These are phyloP conservation scores for Ustilago tritici DNA, from an alignment of 1,284 basidiomycete genomes.

Conservation along the genomic window DNA sequence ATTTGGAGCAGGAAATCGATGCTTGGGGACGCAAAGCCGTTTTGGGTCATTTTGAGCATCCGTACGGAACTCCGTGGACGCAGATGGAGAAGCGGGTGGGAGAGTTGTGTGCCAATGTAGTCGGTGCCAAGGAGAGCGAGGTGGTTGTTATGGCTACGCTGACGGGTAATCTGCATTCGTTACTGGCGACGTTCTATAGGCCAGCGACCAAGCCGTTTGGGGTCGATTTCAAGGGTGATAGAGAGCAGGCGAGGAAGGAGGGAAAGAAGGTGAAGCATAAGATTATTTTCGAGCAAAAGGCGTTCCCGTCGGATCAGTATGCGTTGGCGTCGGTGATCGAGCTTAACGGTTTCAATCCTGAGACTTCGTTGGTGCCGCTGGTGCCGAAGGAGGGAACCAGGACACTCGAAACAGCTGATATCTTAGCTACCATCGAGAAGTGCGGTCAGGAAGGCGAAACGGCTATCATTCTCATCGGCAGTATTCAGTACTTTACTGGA, in stretches of 20 bases:
- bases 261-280: slow-evolving; percentile 75
- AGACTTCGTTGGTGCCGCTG: slow-evolving; percentile 81
- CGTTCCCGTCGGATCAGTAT: slow-evolving; percentile 97
- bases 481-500: slow-evolving; percentile 92
- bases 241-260: slow-evolving; percentile 29
- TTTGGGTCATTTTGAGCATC: slow-evolving; percentile 90
- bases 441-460: slow-evolving; percentile 60
- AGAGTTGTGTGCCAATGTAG: slow-evolving; percentile 82
- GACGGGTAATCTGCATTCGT: slow-evolving; percentile 92
- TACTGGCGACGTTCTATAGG: slow-evolving; percentile 93
- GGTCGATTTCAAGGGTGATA: slow-evolving; percentile 36
- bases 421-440: slow-evolving; percentile 78
- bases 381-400: slow-evolving; percentile 84
- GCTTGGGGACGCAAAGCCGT: slow-evolving; percentile 87
- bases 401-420: slow-evolving; percentile 89
- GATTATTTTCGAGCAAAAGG: slow-evolving; percentile 92
- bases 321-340: slow-evolving; percentile 89
- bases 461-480: slow-evolving; percentile 62
- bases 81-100: slow-evolving; percentile 80
- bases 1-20: slow-evolving; percentile 85
- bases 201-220: slow-evolving; percentile 74
- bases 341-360: slow-evolving; percentile 83
- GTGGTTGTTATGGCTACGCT: slow-evolving; percentile 93
- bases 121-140: slow-evolving; percentile 88
- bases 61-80: slow-evolving; percentile 85